These are phyloP conservation scores for Royoungia palumana DNA, from an alignment of 768 basidiomycete genomes.

Conservation along the genomic window DNA sequence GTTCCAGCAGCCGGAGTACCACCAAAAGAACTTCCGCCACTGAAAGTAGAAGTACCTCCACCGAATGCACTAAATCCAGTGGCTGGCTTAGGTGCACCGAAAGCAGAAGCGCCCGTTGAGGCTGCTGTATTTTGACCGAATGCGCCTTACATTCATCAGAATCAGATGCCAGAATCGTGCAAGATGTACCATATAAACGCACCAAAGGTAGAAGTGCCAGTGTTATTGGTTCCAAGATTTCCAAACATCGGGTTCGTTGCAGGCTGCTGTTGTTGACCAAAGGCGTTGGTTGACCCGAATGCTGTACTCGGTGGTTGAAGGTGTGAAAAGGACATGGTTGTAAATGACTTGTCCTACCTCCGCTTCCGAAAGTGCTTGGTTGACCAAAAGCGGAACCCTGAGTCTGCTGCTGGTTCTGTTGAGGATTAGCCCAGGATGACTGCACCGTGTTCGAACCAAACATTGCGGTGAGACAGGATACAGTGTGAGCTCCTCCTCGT, in stretches of 20 bases:
- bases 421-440: conserved; percentile 68
- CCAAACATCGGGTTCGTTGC: conserved; percentile 83
- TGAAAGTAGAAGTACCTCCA: conserved; percentile 53
- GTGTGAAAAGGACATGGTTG: conserved; percentile 25
- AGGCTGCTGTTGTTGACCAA: conserved; percentile 67
- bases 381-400: conserved; percentile 66
- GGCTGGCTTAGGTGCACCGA: conserved; percentile 66
- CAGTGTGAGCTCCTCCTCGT: conserved; percentile 24
- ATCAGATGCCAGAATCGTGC: conserved; percentile 1
- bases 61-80: conserved; percentile 78
- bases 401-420: conserved; percentile 58
- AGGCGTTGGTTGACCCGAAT: conserved; percentile 52
- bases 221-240: conserved; percentile 40
- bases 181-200: conserved; percentile 11
- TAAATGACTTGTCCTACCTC: conserved; percentile 36
- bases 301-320: conserved; percentile 36
- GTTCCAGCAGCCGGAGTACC: conserved; percentile 28
- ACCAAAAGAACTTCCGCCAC: conserved; percentile 44
- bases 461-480: conserved; percentile 42
- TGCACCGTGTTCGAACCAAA: conserved; percentile 50
- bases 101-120: conserved; percentile 43
- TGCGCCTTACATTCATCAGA: conserved; percentile 28
- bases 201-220: conserved; percentile 38
- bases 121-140: conserved; percentile 40
- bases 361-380: conserved; percentile 59